These are phyloP conservation scores for Gonapodya sp. DNA, from an alignment of 192 early-diverging fungal species.

Conservation along the genomic window DNA sequence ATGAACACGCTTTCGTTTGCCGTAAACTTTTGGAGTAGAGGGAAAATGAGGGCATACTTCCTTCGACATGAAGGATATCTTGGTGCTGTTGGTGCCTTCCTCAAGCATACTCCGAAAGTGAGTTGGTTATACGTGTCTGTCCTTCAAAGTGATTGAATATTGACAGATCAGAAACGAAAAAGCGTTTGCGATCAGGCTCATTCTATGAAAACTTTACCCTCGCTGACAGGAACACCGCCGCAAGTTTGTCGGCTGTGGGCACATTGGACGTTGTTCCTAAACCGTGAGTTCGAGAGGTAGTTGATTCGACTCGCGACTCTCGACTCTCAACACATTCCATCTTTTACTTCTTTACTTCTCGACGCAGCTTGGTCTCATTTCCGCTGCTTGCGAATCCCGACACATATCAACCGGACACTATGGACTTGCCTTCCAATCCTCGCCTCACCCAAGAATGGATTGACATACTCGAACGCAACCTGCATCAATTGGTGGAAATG, in stretches of 20 bases:
- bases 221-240: slow-evolving; percentile 42
- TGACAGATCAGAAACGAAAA: too few relatives aligned
- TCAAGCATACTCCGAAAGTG: slow-evolving; percentile 35
- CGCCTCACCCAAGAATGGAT: slow-evolving; percentile 65
- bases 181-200: slow-evolving; percentile 30
- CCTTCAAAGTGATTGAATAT: too few relatives aligned
- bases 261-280: slow-evolving; percentile 50
- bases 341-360: too few relatives aligned
- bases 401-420: slow-evolving; percentile 61
- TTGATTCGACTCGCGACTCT: too few relatives aligned
- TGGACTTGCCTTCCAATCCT: slow-evolving; percentile 36
- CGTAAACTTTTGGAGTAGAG: slow-evolving; percentile 96
- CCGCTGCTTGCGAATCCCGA: slow-evolving; percentile 43
- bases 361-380: slow-evolving; percentile 33
- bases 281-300: not conserved
- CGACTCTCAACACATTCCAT: too few relatives aligned
- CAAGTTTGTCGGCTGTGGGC: slow-evolving; percentile 48
- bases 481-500: slow-evolving; percentile 51
- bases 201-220: slow-evolving; percentile 79
- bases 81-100: slow-evolving; percentile 85
- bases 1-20: slow-evolving; percentile 98
- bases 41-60: slow-evolving; percentile 86
- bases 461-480: slow-evolving; percentile 54
- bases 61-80: slow-evolving; percentile 95
- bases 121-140: too few relatives aligned